Base-by-base conservation (phyloP, 352 stramenopile genomes). In the Globisporangium abappressorium region DNA sequence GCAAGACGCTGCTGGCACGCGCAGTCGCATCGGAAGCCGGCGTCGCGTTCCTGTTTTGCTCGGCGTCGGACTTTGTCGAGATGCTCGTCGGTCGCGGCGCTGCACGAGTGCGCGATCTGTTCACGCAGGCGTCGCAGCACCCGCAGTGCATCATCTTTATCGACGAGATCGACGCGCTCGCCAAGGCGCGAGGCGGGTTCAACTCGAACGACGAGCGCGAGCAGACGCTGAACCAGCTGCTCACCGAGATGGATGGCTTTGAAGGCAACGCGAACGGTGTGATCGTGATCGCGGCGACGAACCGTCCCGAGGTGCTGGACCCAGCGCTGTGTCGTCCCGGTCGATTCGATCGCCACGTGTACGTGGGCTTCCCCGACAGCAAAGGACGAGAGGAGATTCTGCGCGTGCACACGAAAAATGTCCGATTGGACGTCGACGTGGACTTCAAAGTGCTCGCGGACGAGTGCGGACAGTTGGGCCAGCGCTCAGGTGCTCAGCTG, bases 121-220 rank as follows among this genome's bases (percentile, higher is more conserved):
- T 98, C 77, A 94, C 81, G 26, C 90, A 98, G 74, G 96, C 95
- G 3, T 91, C 94, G 70, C 96, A 98, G 82, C 77, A 98, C 86
- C 70, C 92, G 34, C 95, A 96, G 30, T 99, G 95, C 70, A 98
- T 99, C 70, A 97, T 99, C 71, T 99, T 99, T 74, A 98, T 99
- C 70, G 96, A 99, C 76, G 96, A 99, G 68, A 98, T 99, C 71
- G 96, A 99, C 83, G 94, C 96, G 26, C 80, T 99, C 15, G 87
- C 87, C 26, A 94, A 94, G 59, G 85, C 85, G 0, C 80, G 91
- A n/a, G 88, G 90, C 11, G 91, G 91, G 1, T 73, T 96, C 47
- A 95, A 94, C 71, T 92, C 85, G 51, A 98, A 98, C 72, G 96
- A 99, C 76, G 96, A 99, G 72, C 90, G 95, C 49, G 96, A 99